These are phyloP conservation scores for Isoetes taiwanensis DNA, from an alignment of 75 land plant genomes.

Conservation along the genomic window DNA sequence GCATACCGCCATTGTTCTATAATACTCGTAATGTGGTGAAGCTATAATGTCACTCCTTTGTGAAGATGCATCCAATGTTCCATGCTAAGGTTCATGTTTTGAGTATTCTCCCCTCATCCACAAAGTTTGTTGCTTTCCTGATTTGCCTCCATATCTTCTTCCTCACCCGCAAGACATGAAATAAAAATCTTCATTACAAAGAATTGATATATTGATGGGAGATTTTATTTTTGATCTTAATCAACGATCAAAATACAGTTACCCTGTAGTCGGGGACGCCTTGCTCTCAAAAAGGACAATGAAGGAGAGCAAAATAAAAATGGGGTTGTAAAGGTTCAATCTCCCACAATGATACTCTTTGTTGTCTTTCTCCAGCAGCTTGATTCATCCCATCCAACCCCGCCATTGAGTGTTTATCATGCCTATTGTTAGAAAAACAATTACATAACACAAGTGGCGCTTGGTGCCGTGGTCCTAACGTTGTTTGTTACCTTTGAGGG, in stretches of 20 bases:
- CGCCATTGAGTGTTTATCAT: background rate
- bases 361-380: slow-evolving; percentile 6
- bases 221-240: background rate
- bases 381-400: slow-evolving; percentile 9
- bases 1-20: too few species aligned
- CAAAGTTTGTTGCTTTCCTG: background rate
- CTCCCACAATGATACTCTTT: slow-evolving; percentile 1
- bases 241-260: background rate
- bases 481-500: background rate
- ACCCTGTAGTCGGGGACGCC: background rate
- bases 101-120: background rate
- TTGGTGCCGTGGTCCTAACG: too few species aligned
- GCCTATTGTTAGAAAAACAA: background rate
- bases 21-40: too few species aligned
- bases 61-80: slow-evolving; percentile 4
- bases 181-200: background rate
- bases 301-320: background rate
- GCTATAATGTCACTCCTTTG: too few species aligned
- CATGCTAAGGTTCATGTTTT: background rate
- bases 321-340: slow-evolving; percentile 1
- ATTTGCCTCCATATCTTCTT: background rate
- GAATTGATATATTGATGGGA: background rate
- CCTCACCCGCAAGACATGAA: background rate
- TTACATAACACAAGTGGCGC: background rate
- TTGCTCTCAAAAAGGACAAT: background rate